Evolutionary conservation across 1,284 basidiomycete genomes (phyloP).

Genomic region (Rhodotorula sp.): DNA sequence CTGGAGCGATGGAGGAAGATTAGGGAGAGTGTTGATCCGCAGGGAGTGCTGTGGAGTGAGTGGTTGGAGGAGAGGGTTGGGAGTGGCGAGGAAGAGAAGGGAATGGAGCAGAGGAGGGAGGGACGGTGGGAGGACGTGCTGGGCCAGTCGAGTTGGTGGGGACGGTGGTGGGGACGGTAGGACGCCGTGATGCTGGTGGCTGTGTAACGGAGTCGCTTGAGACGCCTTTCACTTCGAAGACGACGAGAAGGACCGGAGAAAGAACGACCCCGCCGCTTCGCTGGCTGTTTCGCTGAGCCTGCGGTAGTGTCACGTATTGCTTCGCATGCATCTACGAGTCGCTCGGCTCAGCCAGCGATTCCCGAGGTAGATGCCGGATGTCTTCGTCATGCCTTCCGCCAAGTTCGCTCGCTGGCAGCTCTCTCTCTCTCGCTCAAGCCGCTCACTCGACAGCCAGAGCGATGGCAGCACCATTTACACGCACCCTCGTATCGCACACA

Average conservation of each 20-base stretch:
- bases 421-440: neutral
- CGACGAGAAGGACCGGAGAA: too few species aligned
- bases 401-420: neutral
- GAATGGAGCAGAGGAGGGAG: neutral
- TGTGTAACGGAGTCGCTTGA: too few species aligned
- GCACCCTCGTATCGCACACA: neutral
- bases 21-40: neutral
- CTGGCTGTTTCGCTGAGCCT: too few species aligned
- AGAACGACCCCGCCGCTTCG: too few species aligned
- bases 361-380: neutral
- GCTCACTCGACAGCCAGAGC: neutral
- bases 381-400: constrained; percentile 1
- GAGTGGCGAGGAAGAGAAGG: neutral
- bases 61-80: constrained; percentile 9
- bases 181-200: too few species aligned
- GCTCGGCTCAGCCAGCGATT: too few species aligned
- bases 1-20: neutral
- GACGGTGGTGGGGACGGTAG: too few species aligned
- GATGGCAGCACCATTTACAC: constrained; percentile 1
- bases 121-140: constrained; percentile 13
- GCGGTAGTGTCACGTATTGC: too few species aligned
- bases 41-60: neutral
- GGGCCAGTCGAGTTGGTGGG: neutral
- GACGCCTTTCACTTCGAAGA: too few species aligned
- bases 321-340: too few species aligned